A percentile compares a stretch with the other conserved stretches of the same genome.
These are phyloP conservation scores for Dipteronia sinensis DNA, from an alignment of 345 rosid genomes.

Conservation along the genomic window DNA sequence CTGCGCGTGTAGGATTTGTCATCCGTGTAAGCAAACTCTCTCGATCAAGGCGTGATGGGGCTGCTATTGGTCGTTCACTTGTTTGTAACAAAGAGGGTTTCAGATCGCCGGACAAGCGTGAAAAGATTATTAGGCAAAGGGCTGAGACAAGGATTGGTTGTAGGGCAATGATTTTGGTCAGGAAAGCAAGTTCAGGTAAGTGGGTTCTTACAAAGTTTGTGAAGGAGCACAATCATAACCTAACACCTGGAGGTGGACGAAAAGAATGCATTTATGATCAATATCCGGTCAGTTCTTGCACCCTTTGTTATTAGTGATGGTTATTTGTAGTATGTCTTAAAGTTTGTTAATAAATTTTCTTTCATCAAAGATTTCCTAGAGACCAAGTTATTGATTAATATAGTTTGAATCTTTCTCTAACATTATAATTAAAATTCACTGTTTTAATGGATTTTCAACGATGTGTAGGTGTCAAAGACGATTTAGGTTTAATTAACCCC, in stretches of 20 bases:
- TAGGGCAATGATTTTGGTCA: constrained; percentile 96
- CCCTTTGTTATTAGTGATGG: not conserved
- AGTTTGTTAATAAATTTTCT: not conserved
- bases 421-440: not conserved
- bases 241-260: constrained; percentile 87
- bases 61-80: constrained; percentile 94
- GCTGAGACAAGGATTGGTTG: constrained; percentile 98
- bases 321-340: not conserved
- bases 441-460: constrained; percentile 2
- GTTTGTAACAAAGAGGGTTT: constrained; percentile 97
- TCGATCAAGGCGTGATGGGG: constrained; percentile 91
- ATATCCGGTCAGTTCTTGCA: constrained; percentile 78
- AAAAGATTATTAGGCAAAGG: constrained; percentile 92
- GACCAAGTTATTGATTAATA: not conserved
- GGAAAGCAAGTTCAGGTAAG: constrained; percentile 87
- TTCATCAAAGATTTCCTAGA: not conserved
- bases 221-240: constrained; percentile 86
- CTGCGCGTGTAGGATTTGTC: constrained; percentile 78
- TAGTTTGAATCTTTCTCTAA: not conserved
- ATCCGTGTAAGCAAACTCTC: constrained; percentile 99
- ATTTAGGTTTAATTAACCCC: not conserved
- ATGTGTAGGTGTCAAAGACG: not conserved
- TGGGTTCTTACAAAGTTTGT: constrained; percentile 93
- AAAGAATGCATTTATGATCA: constrained; percentile 94
- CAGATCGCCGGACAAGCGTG: constrained; percentile 91